A percentile compares a stretch with the other conserved stretches of the same genome.
Evolutionary conservation across 371 early-diverging fungal genomes (phyloP).

Genomic region (Mortierella sp.): DNA sequence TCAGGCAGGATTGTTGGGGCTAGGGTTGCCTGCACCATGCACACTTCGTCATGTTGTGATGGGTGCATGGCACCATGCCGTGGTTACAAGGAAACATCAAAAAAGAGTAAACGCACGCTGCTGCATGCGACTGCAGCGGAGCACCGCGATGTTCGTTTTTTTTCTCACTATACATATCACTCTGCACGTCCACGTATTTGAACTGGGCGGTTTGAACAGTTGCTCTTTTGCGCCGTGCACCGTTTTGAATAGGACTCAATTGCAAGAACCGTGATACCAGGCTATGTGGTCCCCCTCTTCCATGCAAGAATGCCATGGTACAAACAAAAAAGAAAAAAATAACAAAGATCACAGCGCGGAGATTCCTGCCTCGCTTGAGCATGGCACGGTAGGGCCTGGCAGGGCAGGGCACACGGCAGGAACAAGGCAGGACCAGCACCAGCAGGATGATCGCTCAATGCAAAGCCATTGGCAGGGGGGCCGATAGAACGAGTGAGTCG

Average conservation of each 20-base stretch:
- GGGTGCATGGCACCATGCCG: not conserved
- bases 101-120: not conserved
- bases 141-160: too few species aligned
- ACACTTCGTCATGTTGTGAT: not conserved
- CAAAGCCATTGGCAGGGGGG: too few species aligned
- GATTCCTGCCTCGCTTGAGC: not conserved
- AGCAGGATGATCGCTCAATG: too few species aligned
- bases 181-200: too few species aligned
- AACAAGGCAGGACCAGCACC: not conserved
- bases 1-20: not conserved
- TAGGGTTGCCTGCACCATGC: not conserved
- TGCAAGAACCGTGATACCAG: not conserved
- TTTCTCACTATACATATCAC: too few species aligned
- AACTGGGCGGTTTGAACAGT: too few species aligned
- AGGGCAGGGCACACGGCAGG: too few species aligned
- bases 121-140: too few species aligned
- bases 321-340: not conserved
- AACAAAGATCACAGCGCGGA: not conserved
- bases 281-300: not conserved
- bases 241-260: not conserved
- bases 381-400: not conserved
- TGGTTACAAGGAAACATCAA: conserved; percentile 1
- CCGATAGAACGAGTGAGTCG: too few species aligned
- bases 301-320: not conserved
- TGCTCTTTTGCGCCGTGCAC: not conserved